Evolutionary conservation across 2,329 filamentous ascomycete species (phyloP), one percentile per base, ranked within the genome.

Genomic region (Pseudocercospora musae): DNA sequence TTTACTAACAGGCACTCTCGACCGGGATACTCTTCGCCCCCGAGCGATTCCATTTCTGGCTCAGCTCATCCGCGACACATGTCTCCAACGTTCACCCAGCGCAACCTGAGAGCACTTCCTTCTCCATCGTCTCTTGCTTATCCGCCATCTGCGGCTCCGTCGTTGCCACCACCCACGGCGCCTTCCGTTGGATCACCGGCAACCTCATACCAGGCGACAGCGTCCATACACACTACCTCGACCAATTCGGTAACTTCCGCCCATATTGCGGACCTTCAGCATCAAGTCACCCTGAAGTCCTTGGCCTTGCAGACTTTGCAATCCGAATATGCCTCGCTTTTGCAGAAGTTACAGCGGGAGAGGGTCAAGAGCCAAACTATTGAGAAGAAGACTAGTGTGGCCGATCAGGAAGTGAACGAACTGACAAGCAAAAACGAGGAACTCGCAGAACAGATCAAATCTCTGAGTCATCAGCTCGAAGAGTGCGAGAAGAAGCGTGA

Each of bases 211-310:
- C 65, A 65, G 29, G 54, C 65, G n/a, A 58, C 67, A n/a, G 58
- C 65, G 3, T 68, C 68, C 4, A 64, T 69, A 9, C 70, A 72
- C 40, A 69, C 65, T n/a, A 59, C 66, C 8, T 67, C 70, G 20
- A 66, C 67, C 3, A 66, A 60, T 54, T 69, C 71, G 5, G 69
- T 68, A 7, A 69, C 71, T 13, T 72, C 71, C 8, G 72, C 73
- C 15, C 78, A 81, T 59, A 71, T 82, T 20, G 77, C 80, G 55
- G 79, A 82, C 55, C 75, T 85, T 7, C 83, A 84, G 66, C 82
- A 84, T 68, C 81, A 84, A 69, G 76, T 84, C 40, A 82, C 79
- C 15, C 74, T 84, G 60, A 84, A 84, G 66, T 81, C 82, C 4
- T 73, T 84, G 18, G 79, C 80, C 11, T 76, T 84, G 21, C 80